Percentiles rank a stretch among this genome's conserved stretches.
Evolutionary conservation across 2,329 filamentous ascomycete species (phyloP).

Genomic region (Arachnopeziza araneosa): DNA sequence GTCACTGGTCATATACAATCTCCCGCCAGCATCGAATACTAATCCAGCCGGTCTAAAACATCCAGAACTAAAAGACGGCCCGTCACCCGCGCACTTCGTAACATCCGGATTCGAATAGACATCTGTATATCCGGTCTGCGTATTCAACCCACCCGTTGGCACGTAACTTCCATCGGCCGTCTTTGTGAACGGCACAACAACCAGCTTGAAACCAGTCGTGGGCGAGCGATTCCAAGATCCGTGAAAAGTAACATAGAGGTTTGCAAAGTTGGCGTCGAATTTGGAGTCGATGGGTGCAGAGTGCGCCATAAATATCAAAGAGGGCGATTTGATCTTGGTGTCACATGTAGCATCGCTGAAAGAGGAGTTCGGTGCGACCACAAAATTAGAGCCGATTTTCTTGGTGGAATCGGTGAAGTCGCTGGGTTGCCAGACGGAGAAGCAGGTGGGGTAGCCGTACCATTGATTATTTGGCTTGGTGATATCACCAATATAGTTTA

Average conservation of each 20-base stretch:
- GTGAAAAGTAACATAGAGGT: slow-evolving; percentile 12
- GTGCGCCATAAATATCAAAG: background rate
- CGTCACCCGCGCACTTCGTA: slow-evolving; percentile 42
- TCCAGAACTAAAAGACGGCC: slow-evolving; percentile 5
- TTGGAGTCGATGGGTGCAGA: slow-evolving; percentile 11
- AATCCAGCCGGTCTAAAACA: slow-evolving; percentile 62
- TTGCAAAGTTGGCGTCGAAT: slow-evolving; percentile 7
- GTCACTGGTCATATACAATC: slow-evolving; percentile 19
- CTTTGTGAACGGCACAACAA: slow-evolving; percentile 35
- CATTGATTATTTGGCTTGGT: slow-evolving; percentile 6
- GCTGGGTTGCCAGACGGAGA: slow-evolving; percentile 4
- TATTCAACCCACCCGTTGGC: slow-evolving; percentile 36
- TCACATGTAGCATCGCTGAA: slow-evolving; percentile 16
- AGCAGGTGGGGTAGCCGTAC: slow-evolving; percentile 11
- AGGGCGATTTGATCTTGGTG: background rate
- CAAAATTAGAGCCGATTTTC: slow-evolving; percentile 16
- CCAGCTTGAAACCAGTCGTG: slow-evolving; percentile 43
- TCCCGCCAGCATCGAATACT: slow-evolving; percentile 36
- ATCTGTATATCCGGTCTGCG: slow-evolving; percentile 38
- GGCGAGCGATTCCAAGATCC: slow-evolving; percentile 45
- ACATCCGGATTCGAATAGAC: slow-evolving; percentile 53
- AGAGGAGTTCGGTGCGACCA: slow-evolving; percentile 13
- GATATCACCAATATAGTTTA: slow-evolving; percentile 18
- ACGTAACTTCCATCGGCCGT: slow-evolving; percentile 28
- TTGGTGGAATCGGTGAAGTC: slow-evolving; percentile 11